A percentile compares a stretch with the other conserved stretches of the same genome.
Conservation (phyloP, 225 moss, liverwort and hornwort species). For the Polytrichum formosum region DNA sequence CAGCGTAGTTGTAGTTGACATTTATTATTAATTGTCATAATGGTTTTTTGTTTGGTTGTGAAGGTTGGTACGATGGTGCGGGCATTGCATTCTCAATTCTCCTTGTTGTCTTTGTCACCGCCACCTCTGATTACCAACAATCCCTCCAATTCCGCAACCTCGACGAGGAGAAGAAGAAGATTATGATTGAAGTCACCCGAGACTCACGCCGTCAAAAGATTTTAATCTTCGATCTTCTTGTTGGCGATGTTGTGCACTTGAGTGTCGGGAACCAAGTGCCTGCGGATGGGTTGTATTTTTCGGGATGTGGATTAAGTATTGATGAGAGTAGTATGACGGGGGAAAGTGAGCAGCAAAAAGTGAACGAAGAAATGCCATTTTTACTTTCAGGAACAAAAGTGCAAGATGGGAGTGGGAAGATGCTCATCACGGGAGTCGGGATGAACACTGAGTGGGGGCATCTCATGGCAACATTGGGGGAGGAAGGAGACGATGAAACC, state of each 20-base stretch:
- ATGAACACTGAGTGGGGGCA: constrained; percentile 98
- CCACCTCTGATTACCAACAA: constrained; percentile 87
- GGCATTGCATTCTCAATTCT: constrained; percentile 81
- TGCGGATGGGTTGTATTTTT: constrained; percentile 77
- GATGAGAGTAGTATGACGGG: constrained; percentile 99
- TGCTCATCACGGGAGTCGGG: constrained; percentile 79
- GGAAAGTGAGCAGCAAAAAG: constrained; percentile 59
- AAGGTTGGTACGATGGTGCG: constrained; percentile 95
- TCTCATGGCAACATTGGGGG: constrained; percentile 80
- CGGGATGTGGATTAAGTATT: constrained; percentile 59
- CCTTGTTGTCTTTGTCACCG: constrained; percentile 87
- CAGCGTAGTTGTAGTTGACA: too few species aligned
- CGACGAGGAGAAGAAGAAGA: constrained; percentile 82
- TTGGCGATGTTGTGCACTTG: constrained; percentile 84
- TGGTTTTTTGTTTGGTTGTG: constrained; percentile 1
- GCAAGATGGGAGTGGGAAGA: constrained; percentile 67
- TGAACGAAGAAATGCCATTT: constrained; percentile 47
- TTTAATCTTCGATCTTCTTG: constrained; percentile 70
- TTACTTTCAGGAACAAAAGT: constrained; percentile 84
- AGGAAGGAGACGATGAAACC: constrained; percentile 71
- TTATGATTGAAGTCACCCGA: constrained; percentile 74
- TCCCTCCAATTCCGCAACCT: constrained; percentile 84
- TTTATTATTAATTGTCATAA: too few species aligned
- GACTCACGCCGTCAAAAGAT: constrained; percentile 43
- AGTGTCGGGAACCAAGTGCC: constrained; percentile 77